Conservation (phyloP, 139 green algal genomes). For the Tetradesmus lagerheimii region DNA sequence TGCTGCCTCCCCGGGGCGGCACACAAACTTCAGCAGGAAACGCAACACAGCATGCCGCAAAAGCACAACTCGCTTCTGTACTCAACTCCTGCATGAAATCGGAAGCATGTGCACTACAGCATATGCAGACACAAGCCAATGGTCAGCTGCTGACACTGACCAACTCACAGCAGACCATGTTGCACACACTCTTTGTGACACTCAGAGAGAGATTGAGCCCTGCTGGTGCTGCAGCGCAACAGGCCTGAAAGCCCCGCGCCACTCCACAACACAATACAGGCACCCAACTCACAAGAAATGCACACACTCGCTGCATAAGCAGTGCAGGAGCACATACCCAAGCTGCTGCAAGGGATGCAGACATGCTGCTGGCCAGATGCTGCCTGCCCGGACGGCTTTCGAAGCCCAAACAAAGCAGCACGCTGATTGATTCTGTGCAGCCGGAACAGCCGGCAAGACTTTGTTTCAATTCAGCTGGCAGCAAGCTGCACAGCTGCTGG, state of each 20-base stretch:
- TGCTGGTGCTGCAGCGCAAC: neutral
- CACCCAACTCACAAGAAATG: neutral
- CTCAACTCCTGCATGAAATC: neutral
- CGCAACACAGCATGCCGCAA: too few relatives aligned
- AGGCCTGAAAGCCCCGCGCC: neutral
- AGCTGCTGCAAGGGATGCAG: neutral
- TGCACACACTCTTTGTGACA: neutral
- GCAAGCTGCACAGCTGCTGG: neutral
- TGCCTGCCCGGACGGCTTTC: too few relatives aligned
- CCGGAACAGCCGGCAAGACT: neutral
- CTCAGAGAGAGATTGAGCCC: too few relatives aligned
- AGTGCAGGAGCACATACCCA: neutral
- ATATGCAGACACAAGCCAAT: neutral
- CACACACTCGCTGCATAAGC: neutral
- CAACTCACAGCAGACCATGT: neutral
- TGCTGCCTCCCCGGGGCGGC: too few relatives aligned
- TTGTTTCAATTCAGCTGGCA: neutral
- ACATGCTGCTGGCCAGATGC: neutral
- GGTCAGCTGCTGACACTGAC: neutral
- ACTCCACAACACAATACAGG: neutral
- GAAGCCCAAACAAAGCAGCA: neutral
- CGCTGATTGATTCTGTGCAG: neutral
- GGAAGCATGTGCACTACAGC: neutral
- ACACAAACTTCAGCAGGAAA: too few relatives aligned
- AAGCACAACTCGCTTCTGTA: too few relatives aligned